Percentiles rank a stretch among this genome's conserved stretches.
Evolutionary conservation across 305 asterid genomes (phyloP).

Genomic region (Fraxinus baroniana): DNA sequence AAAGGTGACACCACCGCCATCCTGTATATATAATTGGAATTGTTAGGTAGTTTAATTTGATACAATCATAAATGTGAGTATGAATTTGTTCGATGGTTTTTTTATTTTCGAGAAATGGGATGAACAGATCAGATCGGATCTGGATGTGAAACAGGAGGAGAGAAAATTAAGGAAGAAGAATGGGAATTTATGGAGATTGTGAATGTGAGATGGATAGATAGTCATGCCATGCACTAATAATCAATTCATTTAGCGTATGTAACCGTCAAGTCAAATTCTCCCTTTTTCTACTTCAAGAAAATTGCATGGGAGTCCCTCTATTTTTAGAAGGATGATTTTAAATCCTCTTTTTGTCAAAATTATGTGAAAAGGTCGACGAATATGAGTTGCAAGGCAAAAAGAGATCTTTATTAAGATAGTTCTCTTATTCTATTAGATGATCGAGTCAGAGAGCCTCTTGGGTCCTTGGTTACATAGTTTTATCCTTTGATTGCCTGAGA

Average conservation of each 20-base stretch:
- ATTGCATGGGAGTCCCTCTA: neutral
- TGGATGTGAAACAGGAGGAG: conserved; percentile 12
- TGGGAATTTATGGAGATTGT: neutral
- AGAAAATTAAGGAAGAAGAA: conserved; percentile 23
- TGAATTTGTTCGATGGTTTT: neutral
- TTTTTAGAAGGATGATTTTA: neutral
- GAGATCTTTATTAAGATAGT: neutral
- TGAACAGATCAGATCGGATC: neutral
- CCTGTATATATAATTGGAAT: neutral
- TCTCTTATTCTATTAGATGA: neutral
- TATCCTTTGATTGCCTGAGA: neutral
- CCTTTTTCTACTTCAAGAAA: neutral
- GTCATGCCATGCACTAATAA: conserved; percentile 7
- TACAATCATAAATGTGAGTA: neutral
- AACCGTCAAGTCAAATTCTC: neutral
- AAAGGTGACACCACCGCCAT: conserved; percentile 34
- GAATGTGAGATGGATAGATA: neutral
- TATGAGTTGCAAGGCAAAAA: neutral
- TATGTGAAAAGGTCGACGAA: neutral
- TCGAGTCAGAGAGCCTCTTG: neutral
- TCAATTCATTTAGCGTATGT: neutral
- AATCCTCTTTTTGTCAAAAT: neutral
- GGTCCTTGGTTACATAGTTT: neutral
- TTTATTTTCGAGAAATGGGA: neutral
- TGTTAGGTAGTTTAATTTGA: neutral